Conservation (phyloP, 192 early-diverging fungal genomes). For the Coemansia guatemalensis region DNA sequence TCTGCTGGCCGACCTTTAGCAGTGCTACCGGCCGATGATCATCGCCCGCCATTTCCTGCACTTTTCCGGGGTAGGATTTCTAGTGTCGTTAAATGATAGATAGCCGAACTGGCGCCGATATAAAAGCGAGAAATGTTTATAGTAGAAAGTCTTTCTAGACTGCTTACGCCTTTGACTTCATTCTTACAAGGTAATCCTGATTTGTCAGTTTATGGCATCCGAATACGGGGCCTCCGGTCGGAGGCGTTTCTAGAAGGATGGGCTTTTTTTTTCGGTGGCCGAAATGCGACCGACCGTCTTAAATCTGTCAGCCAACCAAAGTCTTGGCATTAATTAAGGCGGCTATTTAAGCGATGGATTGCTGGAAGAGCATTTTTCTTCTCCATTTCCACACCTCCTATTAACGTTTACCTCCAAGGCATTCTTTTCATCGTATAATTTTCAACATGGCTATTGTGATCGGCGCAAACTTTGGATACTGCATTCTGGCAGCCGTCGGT, state of each 20-base stretch:
- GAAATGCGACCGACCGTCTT: no score
- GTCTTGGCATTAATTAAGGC: no score
- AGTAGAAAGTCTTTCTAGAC: neutral
- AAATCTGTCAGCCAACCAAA: no score
- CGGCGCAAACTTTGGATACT: slow-evolving; percentile 53
- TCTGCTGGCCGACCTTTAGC: slow-evolving; percentile 18
- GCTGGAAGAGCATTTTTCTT: no score
- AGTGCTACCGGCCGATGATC: neutral
- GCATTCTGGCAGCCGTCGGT: slow-evolving; percentile 37
- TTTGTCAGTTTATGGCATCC: neutral
- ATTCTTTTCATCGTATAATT: slow-evolving; percentile 1
- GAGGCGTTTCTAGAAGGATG: neutral
- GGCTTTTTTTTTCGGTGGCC: no score
- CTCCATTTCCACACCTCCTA: no score
- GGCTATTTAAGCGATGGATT: no score
- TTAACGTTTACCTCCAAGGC: neutral
- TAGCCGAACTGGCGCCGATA: neutral
- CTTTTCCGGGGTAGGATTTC: neutral
- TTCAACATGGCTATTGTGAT: slow-evolving; percentile 43
- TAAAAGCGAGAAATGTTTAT: neutral
- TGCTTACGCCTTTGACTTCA: neutral
- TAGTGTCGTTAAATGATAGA: neutral
- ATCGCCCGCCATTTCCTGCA: neutral
- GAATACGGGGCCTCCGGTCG: neutral
- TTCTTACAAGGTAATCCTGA: neutral